Evolutionary conservation across 345 rosid genomes (phyloP).

Genomic region (Sonneratia alba): DNA sequence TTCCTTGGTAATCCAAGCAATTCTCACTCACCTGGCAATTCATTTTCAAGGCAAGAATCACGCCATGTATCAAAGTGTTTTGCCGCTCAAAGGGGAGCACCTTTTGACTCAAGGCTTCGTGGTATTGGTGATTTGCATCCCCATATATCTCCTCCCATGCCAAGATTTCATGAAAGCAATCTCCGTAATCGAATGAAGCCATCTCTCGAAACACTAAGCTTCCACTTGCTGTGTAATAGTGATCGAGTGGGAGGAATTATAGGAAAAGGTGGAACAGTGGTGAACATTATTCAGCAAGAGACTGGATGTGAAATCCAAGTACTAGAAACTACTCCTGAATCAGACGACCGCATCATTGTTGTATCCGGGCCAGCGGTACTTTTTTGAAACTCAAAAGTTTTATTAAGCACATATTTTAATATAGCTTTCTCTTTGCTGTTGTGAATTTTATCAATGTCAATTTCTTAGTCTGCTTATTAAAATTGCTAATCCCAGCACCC

Average conservation of each 20-base stretch:
- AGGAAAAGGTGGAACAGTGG: conserved; percentile 63
- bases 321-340: conserved; percentile 42
- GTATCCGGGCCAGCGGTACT: conserved; percentile 68
- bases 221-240: conserved; percentile 46
- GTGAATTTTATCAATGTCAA: background rate
- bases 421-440: background rate
- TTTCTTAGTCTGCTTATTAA: background rate
- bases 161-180: conserved; percentile 29
- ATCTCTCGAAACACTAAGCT: conserved; percentile 35
- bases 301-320: conserved; percentile 71
- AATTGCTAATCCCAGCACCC: conserved; percentile 42
- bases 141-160: conserved; percentile 14
- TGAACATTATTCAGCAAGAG: conserved; percentile 56
- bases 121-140: conserved; percentile 24
- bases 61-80: conserved; percentile 18
- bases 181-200: conserved; percentile 33
- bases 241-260: conserved; percentile 63
- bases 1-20: conserved; percentile 27
- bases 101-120: conserved; percentile 25
- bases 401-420: background rate
- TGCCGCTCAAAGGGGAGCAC: conserved; percentile 31
- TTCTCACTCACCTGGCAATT: conserved; percentile 25
- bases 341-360: conserved; percentile 50
- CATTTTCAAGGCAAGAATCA: conserved; percentile 23
- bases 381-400: conserved; percentile 9